Evolutionary conservation across 2,329 filamentous ascomycete genomes (phyloP).

Genomic region (Stagonosporopsis vannaccii): DNA sequence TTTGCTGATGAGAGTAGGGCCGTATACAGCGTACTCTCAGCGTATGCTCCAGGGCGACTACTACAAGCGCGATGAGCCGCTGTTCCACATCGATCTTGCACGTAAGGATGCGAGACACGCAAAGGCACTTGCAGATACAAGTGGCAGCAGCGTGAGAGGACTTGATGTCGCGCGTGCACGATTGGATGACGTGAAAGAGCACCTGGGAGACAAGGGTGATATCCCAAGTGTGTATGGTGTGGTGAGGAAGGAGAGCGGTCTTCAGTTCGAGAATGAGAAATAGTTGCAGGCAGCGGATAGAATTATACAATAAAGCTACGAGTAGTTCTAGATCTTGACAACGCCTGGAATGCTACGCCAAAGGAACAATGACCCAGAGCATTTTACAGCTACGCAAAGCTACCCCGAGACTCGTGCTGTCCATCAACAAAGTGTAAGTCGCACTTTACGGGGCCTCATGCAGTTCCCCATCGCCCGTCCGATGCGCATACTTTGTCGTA

Average conservation of each 20-base stretch:
- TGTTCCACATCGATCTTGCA: conserved; percentile 83
- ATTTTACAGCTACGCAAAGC: not conserved
- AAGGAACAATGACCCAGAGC: not conserved
- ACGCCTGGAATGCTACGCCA: not conserved
- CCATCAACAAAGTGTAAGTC: not conserved
- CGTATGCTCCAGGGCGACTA: conserved; percentile 81
- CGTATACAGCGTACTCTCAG: conserved; percentile 76
- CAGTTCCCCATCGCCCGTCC: conserved; percentile 1
- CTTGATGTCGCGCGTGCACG: conserved; percentile 72
- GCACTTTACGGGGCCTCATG: conserved; percentile 20
- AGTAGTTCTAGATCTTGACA: not conserved
- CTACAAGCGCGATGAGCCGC: conserved; percentile 75
- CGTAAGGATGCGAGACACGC: conserved; percentile 84
- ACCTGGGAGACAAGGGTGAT: conserved; percentile 75
- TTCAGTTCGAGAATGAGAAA: conserved; percentile 68
- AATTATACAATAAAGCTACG: not conserved
- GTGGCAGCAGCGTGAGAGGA: conserved; percentile 69
- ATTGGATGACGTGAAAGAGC: conserved; percentile 71
- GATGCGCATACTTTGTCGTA: conserved; percentile 29
- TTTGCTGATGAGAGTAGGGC: conserved; percentile 28
- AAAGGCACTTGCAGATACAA: conserved; percentile 67
- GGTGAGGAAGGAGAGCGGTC: conserved; percentile 74
- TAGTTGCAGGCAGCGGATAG: not conserved
- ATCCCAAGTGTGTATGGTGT: conserved; percentile 84
- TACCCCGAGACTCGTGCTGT: not conserved